phyloP scores from a whole-genome alignment of 768 basidiomycete species.

The Russula vinacea region DNA sequence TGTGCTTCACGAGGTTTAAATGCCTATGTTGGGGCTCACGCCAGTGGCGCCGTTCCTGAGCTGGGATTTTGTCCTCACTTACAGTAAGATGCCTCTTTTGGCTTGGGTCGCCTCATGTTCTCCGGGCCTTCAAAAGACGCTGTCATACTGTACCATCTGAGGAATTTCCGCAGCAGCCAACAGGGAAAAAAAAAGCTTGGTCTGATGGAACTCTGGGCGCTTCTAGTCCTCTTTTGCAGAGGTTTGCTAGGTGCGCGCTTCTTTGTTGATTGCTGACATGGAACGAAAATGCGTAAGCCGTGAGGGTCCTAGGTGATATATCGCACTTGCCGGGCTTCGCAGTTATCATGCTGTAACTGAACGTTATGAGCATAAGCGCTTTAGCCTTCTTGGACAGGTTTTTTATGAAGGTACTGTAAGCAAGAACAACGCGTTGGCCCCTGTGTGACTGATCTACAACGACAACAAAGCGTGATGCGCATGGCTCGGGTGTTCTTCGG shows the following conservation, averaged over 20 bases:
- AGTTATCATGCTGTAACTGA: neutral
- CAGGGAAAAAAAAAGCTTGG: neutral
- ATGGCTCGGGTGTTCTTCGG: too few species aligned
- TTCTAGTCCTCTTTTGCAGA: neutral
- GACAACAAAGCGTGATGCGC: too few species aligned
- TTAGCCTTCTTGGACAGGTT: neutral
- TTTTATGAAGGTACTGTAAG: neutral
- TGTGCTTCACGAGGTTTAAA: neutral
- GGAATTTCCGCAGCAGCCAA: neutral
- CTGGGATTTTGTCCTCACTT: neutral
- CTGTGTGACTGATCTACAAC: neutral
- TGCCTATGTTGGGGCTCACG: neutral
- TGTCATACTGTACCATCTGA: neutral
- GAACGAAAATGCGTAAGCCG: neutral
- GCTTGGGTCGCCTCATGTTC: constrained; percentile 5
- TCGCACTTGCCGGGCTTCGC: neutral
- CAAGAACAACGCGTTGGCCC: neutral
- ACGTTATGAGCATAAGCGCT: neutral
- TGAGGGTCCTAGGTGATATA: too few species aligned
- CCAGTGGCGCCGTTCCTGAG: neutral
- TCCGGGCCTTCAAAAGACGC: constrained; percentile 1
- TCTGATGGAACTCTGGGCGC: neutral
- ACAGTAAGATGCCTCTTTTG: neutral
- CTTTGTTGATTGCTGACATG: too few species aligned
- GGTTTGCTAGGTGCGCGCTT: neutral